Percentiles rank a stretch among this genome's conserved stretches.
Evolutionary conservation across 1,284 basidiomycete genomes (phyloP).

Genomic region (Calocybe gambosa): DNA sequence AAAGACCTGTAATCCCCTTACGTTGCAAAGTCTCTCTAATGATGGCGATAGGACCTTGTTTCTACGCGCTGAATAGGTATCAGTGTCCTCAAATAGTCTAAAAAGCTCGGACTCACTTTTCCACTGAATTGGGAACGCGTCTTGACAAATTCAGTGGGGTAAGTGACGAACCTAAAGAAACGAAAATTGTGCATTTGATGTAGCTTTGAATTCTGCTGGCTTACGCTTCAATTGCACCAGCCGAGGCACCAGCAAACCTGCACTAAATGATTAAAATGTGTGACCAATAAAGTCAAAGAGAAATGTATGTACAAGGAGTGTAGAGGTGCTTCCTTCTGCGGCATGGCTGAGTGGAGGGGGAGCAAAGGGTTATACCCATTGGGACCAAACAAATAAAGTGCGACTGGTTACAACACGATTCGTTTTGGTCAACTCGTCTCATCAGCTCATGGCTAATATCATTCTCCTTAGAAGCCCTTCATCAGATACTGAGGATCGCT

Average conservation of each 20-base stretch:
- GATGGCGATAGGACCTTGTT: constrained; percentile 64
- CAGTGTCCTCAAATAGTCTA: constrained; percentile 5
- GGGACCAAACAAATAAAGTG: constrained; percentile 6
- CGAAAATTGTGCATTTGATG: background rate
- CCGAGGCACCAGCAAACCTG: constrained; percentile 83
- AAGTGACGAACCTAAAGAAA: constrained; percentile 63
- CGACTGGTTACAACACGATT: background rate
- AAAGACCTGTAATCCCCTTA: constrained; percentile 74
- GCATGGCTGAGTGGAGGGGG: constrained; percentile 22
- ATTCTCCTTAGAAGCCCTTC: constrained; percentile 52
- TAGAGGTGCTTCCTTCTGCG: constrained; percentile 68
- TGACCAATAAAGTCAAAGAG: background rate
- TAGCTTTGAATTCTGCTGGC: constrained; percentile 19
- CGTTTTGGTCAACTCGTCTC: background rate
- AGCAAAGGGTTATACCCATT: background rate
- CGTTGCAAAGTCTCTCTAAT: constrained; percentile 64
- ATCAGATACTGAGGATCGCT: constrained; percentile 41
- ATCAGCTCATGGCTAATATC: constrained; percentile 29
- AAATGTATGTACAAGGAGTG: constrained; percentile 54
- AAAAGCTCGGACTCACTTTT: constrained; percentile 39
- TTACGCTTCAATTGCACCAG: constrained; percentile 90
- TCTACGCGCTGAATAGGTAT: constrained; percentile 30
- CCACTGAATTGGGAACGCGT: constrained; percentile 79
- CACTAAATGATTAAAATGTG: background rate
- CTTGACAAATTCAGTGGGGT: constrained; percentile 92